Conservation (phyloP, 176 grass and related monocot species). For the Carex myosuroides region DNA sequence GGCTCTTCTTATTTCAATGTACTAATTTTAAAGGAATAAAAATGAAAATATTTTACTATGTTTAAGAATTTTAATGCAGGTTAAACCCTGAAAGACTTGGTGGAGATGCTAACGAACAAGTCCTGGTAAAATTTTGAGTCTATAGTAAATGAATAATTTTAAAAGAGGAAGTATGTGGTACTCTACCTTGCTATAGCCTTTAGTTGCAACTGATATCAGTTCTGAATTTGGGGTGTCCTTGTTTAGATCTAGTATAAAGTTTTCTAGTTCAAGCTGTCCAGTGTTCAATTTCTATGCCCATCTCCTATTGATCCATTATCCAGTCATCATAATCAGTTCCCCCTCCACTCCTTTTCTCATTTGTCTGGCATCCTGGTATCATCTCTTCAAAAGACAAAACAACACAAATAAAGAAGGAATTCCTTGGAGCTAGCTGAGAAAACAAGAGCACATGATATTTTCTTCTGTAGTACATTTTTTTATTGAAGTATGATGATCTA, state of each 20-base stretch:
- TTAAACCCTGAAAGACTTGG: conserved; percentile 84
- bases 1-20: not conserved
- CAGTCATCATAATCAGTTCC: not conserved
- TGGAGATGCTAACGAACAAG: conserved; percentile 86
- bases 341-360: not conserved
- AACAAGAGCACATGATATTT: not conserved
- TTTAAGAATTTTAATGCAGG: conserved; percentile 42
- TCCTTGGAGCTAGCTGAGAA: not conserved
- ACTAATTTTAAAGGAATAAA: not conserved
- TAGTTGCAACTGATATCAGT: not conserved
- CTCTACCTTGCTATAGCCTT: not conserved
- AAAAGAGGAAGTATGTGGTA: not conserved
- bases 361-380: not conserved
- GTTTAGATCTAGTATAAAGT: not conserved
- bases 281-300: not conserved
- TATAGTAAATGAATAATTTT: not conserved
- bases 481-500: not conserved
- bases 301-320: not conserved
- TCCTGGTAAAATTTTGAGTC: conserved; percentile 56
- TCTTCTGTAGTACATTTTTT: not conserved
- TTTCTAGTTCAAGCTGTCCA: not conserved
- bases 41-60: conserved; percentile 10
- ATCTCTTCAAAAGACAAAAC: not conserved
- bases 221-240: not conserved
- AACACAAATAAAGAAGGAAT: not conserved